A percentile compares a stretch with the other conserved stretches of the same genome.
Evolutionary conservation across 495 filamentous ascomycete genomes (phyloP).

Genomic region (Aspergillus biplanus): DNA sequence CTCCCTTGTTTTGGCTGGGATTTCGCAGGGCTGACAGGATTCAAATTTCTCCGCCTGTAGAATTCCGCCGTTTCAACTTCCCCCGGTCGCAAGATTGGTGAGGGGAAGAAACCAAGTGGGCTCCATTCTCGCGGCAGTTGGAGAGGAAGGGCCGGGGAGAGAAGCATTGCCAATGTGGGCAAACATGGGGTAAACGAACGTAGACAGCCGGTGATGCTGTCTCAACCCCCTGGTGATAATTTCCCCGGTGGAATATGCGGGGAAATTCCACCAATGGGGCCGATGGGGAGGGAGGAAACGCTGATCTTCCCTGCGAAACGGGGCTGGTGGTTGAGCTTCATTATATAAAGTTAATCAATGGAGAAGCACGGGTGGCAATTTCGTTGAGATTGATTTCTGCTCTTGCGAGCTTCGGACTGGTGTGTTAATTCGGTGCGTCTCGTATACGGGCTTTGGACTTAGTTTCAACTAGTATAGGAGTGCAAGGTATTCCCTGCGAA

Average conservation of each 20-base stretch:
- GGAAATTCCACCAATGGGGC: constrained; percentile 12
- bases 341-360: background rate
- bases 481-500: too few relatives aligned
- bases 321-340: background rate
- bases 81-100: background rate
- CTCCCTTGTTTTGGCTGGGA: background rate
- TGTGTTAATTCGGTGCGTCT: constrained; percentile 5
- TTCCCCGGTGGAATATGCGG: constrained; percentile 14
- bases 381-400: background rate
- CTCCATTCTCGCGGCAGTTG: background rate
- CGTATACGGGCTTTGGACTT: background rate
- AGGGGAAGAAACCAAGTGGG: background rate
- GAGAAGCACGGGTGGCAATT: background rate
- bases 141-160: background rate
- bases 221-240: constrained; percentile 2
- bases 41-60: constrained; percentile 43
- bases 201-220: background rate
- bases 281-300: background rate
- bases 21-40: background rate
- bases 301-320: background rate
- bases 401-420: background rate
- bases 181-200: background rate
- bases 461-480: too few relatives aligned
- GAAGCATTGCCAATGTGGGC: background rate
- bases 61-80: constrained; percentile 5